These are phyloP conservation scores for Colletotrichum tabaci DNA, from an alignment of 2,329 filamentous ascomycete genomes.

Conservation along the genomic window DNA sequence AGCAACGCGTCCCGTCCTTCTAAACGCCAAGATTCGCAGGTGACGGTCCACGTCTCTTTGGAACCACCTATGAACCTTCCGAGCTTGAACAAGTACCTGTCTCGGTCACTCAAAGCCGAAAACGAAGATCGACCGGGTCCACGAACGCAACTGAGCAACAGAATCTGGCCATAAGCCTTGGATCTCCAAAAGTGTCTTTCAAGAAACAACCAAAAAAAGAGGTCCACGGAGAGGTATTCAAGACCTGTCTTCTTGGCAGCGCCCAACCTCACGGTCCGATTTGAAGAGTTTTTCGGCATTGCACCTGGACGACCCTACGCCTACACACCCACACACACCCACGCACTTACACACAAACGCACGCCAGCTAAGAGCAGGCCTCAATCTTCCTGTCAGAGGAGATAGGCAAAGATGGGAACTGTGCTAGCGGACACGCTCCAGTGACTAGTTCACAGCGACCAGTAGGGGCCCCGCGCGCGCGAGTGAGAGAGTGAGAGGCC, in stretches of 20 bases:
- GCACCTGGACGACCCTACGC: not conserved
- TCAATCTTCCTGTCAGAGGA: not conserved
- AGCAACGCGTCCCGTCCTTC: not conserved
- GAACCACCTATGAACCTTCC: not conserved
- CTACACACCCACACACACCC: not conserved
- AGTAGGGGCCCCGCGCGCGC: no score
- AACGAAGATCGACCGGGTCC: constrained; percentile 3
- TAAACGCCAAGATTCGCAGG: constrained; percentile 17
- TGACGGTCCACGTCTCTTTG: not conserved
- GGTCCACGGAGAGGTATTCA: not conserved
- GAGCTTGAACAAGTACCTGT: constrained; percentile 2
- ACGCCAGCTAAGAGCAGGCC: no score
- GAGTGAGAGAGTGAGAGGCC: not conserved
- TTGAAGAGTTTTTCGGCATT: not conserved
- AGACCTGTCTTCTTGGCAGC: not conserved
- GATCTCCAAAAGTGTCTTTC: not conserved
- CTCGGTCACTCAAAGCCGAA: constrained; percentile 8
- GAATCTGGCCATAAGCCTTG: not conserved
- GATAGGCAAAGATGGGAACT: not conserved
- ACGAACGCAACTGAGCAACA: not conserved
- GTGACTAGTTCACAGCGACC: no score
- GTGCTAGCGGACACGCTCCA: no score
- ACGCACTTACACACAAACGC: no score
- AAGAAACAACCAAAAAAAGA: not conserved
- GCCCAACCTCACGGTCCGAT: not conserved